phyloP scores from a whole-genome alignment of 2,329 filamentous ascomycete genomes.

The Thelonectria discophora region DNA sequence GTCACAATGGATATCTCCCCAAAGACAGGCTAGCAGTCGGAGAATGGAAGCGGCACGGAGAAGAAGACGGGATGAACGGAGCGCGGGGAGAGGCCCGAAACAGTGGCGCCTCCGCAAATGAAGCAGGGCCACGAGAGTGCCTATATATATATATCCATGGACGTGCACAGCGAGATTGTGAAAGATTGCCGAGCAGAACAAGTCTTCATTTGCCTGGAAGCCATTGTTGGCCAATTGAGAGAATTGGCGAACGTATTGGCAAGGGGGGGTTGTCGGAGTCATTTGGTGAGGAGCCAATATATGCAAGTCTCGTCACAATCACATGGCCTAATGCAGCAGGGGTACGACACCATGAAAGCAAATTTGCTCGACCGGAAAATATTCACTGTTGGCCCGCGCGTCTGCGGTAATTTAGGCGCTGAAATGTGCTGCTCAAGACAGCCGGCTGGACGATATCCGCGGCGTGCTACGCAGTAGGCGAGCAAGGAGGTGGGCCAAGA shows the following conservation, averaged over 20 bases:
- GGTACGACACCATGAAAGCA: neutral
- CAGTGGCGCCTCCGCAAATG: neutral
- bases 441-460: neutral
- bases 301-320: slow-evolving; percentile 5
- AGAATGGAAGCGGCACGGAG: neutral
- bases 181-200: neutral
- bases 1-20: neutral
- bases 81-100: neutral
- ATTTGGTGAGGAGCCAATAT: neutral
- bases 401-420: slow-evolving; percentile 1
- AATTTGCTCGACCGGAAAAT: neutral
- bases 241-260: neutral
- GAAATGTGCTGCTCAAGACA: neutral
- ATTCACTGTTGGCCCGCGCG: neutral
- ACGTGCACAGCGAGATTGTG: neutral
- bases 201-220: neutral
- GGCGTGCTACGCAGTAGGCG: neutral
- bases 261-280: neutral
- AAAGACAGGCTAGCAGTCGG: too few species aligned
- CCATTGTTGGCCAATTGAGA: neutral
- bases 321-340: neutral
- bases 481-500: neutral
- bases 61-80: neutral
- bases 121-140: neutral
- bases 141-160: neutral